Evolutionary conservation across 176 grass and related monocot genomes (phyloP), one percentile per base, ranked within the genome.

Genomic region (Raddia guianensis): DNA sequence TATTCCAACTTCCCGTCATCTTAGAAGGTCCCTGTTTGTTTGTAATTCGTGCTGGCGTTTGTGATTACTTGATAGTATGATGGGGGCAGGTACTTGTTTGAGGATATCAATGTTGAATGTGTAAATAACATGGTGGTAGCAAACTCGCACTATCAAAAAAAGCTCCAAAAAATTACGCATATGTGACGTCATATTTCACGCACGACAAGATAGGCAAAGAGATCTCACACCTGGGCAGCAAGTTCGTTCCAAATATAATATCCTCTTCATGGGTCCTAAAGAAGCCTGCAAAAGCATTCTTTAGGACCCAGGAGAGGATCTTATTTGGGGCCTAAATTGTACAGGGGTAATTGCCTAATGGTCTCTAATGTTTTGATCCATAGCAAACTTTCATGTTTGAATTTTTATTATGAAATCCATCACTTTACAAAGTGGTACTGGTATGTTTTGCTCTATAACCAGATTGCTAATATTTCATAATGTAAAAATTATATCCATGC

Each of bases 261-360:
- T 27, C 27, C 27, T 27, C 27, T 27, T 27, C 27, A 27, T 27
- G 27, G 27, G 27, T 27, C 27, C 27, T 27, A 27, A 27, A 27
- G 60, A 74, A 86, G 70, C 77, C 44, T 58, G n/a, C 5, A 21
- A 2, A 27, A 48, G 33, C 19, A 58, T 65, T 45, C 18, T 58
- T 43, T 80, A 68, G 43, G 54, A 43, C 62, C 46, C 33, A 67
- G 16, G 51, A 27, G 64, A 45, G 70, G 63, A 55, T 50, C n/a
- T 86, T 75, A 68, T 73, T 44, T 61, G 27, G 13, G n/a, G 1
- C 12, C 6, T 86, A 74, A 43, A 74, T 86, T 69, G n/a, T 69
- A 63, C 40, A 35, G 65, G 48, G 35, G 42, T 57, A 56, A 9
- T 43, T 14, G 12, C 9, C 19, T 53, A 59, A 20, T 65, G 74